Percentiles rank a stretch among this genome's conserved stretches.
phyloP scores from a whole-genome alignment of 306 rosid genomes.

The Medicago arabica region DNA sequence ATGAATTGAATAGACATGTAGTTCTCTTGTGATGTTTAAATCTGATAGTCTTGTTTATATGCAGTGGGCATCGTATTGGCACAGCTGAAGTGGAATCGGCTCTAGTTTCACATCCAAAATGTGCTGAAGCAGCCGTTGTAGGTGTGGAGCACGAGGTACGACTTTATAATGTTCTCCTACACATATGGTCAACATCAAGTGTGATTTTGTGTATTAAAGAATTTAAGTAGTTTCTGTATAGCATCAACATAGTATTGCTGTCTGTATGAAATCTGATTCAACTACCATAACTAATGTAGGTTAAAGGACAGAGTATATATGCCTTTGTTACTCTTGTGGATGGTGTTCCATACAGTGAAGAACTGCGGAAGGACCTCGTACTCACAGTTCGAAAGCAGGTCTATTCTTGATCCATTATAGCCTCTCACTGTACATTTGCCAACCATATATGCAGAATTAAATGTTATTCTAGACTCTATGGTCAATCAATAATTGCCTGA shows the following conservation, averaged over 20 bases:
- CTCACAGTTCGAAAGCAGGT: slow-evolving; percentile 89
- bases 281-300: slow-evolving; percentile 55
- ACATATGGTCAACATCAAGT: slow-evolving; percentile 1
- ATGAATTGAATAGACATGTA: slow-evolving; percentile 22
- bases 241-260: slow-evolving; percentile 28
- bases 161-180: slow-evolving; percentile 24
- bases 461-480: not conserved
- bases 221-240: slow-evolving; percentile 21
- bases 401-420: slow-evolving; percentile 31
- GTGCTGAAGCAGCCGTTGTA: slow-evolving; percentile 99
- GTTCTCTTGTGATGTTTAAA: slow-evolving; percentile 18
- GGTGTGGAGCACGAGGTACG: slow-evolving; percentile 96
- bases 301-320: slow-evolving; percentile 95
- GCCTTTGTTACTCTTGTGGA: slow-evolving; percentile 93
- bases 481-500: not conserved
- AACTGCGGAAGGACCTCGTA: slow-evolving; percentile 80
- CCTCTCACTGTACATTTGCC: slow-evolving; percentile 11
- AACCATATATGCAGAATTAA: slow-evolving; percentile 1
- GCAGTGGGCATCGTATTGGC: slow-evolving; percentile 99
- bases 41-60: slow-evolving; percentile 34
- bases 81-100: slow-evolving; percentile 99
- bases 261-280: slow-evolving; percentile 37
- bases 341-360: slow-evolving; percentile 89
- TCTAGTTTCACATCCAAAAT: slow-evolving; percentile 84
- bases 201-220: not conserved